Percentiles rank a stretch among this genome's conserved stretches.
Conservation (phyloP, 805 yeast genomes). For the Myxozyma sirexii region DNA sequence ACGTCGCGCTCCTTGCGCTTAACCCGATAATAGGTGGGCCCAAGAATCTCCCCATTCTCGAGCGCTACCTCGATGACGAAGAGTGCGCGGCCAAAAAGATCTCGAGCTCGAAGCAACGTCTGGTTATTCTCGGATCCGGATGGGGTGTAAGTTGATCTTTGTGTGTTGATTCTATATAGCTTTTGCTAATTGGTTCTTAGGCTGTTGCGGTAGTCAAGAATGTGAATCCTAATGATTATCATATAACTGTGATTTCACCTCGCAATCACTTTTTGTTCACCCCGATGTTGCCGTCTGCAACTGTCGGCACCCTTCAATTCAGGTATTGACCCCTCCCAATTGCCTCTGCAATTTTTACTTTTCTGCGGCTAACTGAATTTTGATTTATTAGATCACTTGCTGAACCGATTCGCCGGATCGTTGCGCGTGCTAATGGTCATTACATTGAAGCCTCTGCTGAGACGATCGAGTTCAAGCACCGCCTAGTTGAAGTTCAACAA, state of each 20-base stretch:
- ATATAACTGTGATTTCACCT: slow-evolving; percentile 88
- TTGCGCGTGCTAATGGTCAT: slow-evolving; percentile 57
- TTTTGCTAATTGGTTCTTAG: slow-evolving; percentile 3
- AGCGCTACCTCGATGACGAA: slow-evolving; percentile 58
- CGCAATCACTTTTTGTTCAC: slow-evolving; percentile 92
- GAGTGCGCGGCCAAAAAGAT: slow-evolving; percentile 48
- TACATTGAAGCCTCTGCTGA: slow-evolving; percentile 66
- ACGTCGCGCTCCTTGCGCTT: slow-evolving; percentile 56
- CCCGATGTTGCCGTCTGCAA: slow-evolving; percentile 89
- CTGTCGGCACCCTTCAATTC: slow-evolving; percentile 72
- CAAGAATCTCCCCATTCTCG: slow-evolving; percentile 65
- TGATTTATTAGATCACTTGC: slow-evolving; percentile 56
- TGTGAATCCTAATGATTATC: slow-evolving; percentile 81
- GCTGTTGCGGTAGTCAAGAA: slow-evolving; percentile 78
- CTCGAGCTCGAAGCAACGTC: slow-evolving; percentile 27
- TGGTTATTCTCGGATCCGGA: slow-evolving; percentile 69
- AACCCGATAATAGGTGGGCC: slow-evolving; percentile 68
- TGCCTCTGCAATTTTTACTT: no score
- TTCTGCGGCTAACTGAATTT: slow-evolving; percentile 47
- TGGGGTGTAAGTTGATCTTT: slow-evolving; percentile 65
- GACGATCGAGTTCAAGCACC: slow-evolving; percentile 57
- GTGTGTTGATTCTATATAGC: background rate
- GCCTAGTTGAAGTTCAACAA: slow-evolving; percentile 59
- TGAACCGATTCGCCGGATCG: slow-evolving; percentile 64
- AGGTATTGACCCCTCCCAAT: slow-evolving; percentile 8